A percentile compares a stretch with the other conserved stretches of the same genome.
These are phyloP conservation scores for Penicillium sp. DNA, from an alignment of 2,329 filamentous ascomycete genomes.

Conservation along the genomic window DNA sequence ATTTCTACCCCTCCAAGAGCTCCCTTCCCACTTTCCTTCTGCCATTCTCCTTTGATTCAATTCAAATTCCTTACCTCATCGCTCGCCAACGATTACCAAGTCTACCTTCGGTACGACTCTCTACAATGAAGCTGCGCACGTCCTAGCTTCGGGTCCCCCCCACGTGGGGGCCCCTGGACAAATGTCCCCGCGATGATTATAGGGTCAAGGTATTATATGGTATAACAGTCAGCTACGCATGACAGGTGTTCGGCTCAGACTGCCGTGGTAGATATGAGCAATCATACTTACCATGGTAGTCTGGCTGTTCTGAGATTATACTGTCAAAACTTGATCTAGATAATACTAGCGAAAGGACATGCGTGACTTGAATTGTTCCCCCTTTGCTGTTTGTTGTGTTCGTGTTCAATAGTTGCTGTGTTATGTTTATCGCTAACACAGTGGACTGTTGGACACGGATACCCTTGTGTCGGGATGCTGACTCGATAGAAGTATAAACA, in stretches of 20 bases:
- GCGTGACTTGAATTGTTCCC: slow-evolving; percentile 61
- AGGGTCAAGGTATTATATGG: slow-evolving; percentile 46
- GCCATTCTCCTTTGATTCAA: slow-evolving; percentile 4
- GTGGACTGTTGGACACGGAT: slow-evolving; percentile 9
- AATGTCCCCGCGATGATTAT: slow-evolving; percentile 29
- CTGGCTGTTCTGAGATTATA: slow-evolving; percentile 69
- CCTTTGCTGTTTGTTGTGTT: slow-evolving; percentile 22
- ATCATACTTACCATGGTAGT: slow-evolving; percentile 26
- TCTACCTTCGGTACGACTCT: slow-evolving; percentile 32
- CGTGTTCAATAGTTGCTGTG: slow-evolving; percentile 4
- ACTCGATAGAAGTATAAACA: slow-evolving; percentile 29
- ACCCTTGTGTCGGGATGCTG: slow-evolving; percentile 28
- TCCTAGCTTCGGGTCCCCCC: slow-evolving; percentile 15
- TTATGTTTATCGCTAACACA: background rate
- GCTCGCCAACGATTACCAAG: background rate
- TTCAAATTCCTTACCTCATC: background rate
- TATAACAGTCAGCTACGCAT: slow-evolving; percentile 45
- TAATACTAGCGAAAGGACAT: slow-evolving; percentile 88
- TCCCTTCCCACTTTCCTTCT: slow-evolving; percentile 4
- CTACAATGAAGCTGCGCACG: slow-evolving; percentile 31
- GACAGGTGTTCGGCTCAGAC: slow-evolving; percentile 43
- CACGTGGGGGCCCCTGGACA: slow-evolving; percentile 6
- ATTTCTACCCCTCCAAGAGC: slow-evolving; percentile 22
- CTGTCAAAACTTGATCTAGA: slow-evolving; percentile 82
- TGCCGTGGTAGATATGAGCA: slow-evolving; percentile 6